Conservation (phyloP, 208 protist species). For the Acanthamoeba sp. region DNA sequence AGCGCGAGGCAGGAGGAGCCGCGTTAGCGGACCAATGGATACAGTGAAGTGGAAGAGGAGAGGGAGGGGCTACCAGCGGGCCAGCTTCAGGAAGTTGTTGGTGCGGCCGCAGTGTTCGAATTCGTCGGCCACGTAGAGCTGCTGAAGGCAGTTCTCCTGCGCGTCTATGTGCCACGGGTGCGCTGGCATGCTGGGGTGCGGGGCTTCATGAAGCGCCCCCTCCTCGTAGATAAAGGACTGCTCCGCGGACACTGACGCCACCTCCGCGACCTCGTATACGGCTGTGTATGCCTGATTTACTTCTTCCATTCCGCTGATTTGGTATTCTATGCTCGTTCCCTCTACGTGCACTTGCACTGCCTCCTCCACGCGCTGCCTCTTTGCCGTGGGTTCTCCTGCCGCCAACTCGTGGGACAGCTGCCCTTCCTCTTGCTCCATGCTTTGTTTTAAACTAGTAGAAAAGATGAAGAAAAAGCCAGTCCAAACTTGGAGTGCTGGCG, state of each 20-base stretch:
- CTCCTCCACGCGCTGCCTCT: conserved; percentile 15
- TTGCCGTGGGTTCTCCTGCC: not conserved
- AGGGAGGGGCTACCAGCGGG: not conserved
- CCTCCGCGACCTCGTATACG: too few species aligned
- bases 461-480: too few species aligned
- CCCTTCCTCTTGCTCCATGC: not conserved
- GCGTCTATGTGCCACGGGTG: conserved; percentile 6
- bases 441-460: not conserved
- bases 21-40: not conserved
- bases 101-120: not conserved
- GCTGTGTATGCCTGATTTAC: too few species aligned
- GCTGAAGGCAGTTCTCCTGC: not conserved
- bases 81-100: conserved; percentile 59
- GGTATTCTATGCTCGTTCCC: not conserved
- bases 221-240: not conserved
- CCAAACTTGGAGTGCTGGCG: too few species aligned
- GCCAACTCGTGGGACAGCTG: not conserved
- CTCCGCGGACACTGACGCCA: not conserved
- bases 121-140: conserved; percentile 48
- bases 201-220: not conserved
- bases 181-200: not conserved
- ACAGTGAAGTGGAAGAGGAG: not conserved
- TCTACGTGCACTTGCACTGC: not conserved
- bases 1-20: too few species aligned
- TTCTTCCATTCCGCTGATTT: too few species aligned